Evolutionary conservation across 2,329 filamentous ascomycete genomes (phyloP), one percentile per base, ranked within the genome.

Genomic region (Diplodia seriata): DNA sequence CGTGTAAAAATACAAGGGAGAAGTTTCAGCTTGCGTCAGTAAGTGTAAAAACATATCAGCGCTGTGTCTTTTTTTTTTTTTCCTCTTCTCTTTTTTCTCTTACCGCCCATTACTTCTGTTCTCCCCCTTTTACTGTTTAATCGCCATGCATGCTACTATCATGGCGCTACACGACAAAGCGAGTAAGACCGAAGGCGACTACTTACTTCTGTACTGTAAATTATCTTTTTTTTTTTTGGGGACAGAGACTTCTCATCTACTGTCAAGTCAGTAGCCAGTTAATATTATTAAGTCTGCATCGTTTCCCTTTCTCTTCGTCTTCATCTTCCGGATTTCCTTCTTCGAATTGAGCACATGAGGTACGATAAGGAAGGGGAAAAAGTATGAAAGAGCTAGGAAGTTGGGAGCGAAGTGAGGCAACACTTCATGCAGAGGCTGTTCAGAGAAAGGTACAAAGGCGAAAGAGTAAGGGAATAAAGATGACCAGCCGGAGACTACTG

Each of bases 311-410:
- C 43, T n/a, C 11, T 49, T n/a, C 15, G 26, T 51, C 29, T 33
- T 29, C 8, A 18, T 8, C 14, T 18, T 54, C 26, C 23, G 23
- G 23, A 8, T 18, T 15, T 54, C 7, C 7, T 4, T 31, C 8
- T 5, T 47, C 18, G 18, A n/a, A 47, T 9, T 1, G 40, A n/a
- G 8, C n/a, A 4, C 8, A n/a, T 9, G 40, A n/a, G 7, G n/a
- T 18, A 3, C n/a, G 15, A 51, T 11, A 8, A 51, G 18, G 26
- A 26, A 26, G 23, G 23, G 18, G n/a, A 23, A 54, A 29, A 31
- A 33, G 51, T 18, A 4, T 23, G 54, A 56, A 56, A 56, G 54
- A 56, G 54, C 54, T 38, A 56, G 54, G 54, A n/a, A 11, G 2
- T 33, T n/a, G 4, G 51, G 26, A 6, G 26, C 20, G 12, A 29